Base-by-base conservation (phyloP, 441 rosid species). In the Populus tomentosa region DNA sequence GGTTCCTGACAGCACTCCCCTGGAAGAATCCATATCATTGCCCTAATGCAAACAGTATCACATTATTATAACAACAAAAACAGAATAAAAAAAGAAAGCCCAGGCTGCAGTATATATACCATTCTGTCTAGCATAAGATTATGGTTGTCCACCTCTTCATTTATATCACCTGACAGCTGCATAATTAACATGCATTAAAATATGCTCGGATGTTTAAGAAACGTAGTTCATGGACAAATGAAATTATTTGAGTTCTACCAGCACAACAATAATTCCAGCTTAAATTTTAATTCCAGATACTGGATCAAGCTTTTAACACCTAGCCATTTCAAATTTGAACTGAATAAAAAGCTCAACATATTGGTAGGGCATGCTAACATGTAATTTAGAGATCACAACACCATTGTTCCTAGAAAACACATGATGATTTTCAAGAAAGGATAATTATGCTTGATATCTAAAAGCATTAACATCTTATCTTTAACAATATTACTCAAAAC, bases 1-100 rank as follows among this genome's bases (percentile, higher is more conserved):
- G 32, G 99, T 97, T 84, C 99, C 97, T 9, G 98, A 94, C 53
- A 94, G 92, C 64, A 92, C 53, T 72, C 99, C 98, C 80, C 98
- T 89, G 16, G 99, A 94, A 65, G 98, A 71, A 90, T 97, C 99
- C 99, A 94, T 97, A 77, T 92, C 96, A 82, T 93, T 92, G 36
- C 99, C 99, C 99, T 97, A 78, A 79, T 53, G 56, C 26, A 79
- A 82, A 79, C 42, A 77, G 74, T 56, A 32, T 50, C 77, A 71
- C 70, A n/a, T 40, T 73, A 30, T 32, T 61, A 7, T 14, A 66
- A 74, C 69, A 76, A 73, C 72, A 83, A 79, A 73, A 81, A 63
- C 16, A 71, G 26, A 35, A 64, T 73, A 68, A 68, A 16, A 82
- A 65, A 32, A 18, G 61, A 4, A 53, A 5, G 61, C 21, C 1